Percentiles rank a stretch among this genome's conserved stretches.
phyloP scores from a whole-genome alignment of 345 rosid species.

The Stellera chamaejasme region DNA sequence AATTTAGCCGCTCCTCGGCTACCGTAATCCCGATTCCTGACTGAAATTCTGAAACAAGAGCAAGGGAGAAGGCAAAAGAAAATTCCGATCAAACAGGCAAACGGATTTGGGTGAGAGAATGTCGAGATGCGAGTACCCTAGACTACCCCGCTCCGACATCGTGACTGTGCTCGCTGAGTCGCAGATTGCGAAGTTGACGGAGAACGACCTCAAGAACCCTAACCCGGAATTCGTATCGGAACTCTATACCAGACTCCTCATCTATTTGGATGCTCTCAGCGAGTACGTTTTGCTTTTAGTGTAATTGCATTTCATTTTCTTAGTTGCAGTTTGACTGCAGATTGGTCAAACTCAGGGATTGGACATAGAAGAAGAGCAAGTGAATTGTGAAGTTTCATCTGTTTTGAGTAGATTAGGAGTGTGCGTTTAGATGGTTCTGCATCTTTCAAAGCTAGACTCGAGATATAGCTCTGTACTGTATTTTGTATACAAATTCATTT shows the following conservation, averaged over 20 bases:
- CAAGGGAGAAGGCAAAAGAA: no score
- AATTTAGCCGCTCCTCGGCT: no score
- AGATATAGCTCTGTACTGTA: no score
- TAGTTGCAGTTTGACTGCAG: no score
- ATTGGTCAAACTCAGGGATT: no score
- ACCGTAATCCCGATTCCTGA: no score
- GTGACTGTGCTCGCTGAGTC: conserved; percentile 43
- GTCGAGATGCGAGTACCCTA: conserved; percentile 70
- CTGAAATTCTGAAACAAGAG: no score
- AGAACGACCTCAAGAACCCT: conserved; percentile 42
- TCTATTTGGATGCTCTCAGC: conserved; percentile 52
- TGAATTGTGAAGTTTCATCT: neutral
- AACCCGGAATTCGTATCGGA: conserved; percentile 40
- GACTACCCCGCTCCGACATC: conserved; percentile 52
- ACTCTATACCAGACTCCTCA: conserved; percentile 56
- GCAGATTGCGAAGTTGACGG: conserved; percentile 45
- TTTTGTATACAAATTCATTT: no score
- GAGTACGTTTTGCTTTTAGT: conserved; percentile 33
- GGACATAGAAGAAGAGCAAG: neutral
- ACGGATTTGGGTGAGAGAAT: conserved; percentile 13
- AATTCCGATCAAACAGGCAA: neutral
- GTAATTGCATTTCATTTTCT: no score
- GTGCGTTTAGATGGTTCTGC: no score
- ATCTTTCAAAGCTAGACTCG: no score
- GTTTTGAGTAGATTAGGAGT: no score